phyloP scores from a whole-genome alignment of 2,329 filamentous ascomycete species.

The Venturia nashicola region DNA sequence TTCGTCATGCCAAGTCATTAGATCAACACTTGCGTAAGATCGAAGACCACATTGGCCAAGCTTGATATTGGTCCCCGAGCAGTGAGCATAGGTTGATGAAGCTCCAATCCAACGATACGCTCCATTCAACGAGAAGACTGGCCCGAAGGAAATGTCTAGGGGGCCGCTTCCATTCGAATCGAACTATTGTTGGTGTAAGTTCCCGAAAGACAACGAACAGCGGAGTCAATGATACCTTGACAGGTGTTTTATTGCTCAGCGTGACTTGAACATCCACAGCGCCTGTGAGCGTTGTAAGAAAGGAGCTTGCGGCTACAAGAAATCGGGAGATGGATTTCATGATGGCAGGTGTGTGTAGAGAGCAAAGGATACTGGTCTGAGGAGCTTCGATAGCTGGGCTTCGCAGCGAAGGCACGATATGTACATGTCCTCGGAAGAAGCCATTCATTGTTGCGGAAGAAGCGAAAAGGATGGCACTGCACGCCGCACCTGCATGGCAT shows the following conservation, averaged over 20 bases:
- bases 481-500: too few species aligned
- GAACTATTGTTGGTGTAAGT: background rate
- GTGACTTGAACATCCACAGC: constrained; percentile 7
- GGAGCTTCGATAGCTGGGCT: too few species aligned
- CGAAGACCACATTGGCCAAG: constrained; percentile 2
- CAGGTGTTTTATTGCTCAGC: background rate
- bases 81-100: background rate
- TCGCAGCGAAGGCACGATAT: background rate
- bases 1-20: constrained; percentile 6
- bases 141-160: constrained; percentile 3
- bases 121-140: constrained; percentile 4
- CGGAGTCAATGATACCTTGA: background rate
- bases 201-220: background rate
- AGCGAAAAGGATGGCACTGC: background rate
- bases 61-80: background rate
- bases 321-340: background rate
- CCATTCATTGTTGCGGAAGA: background rate
- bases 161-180: constrained; percentile 6
- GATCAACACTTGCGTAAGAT: constrained; percentile 1
- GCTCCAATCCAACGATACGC: constrained; percentile 6
- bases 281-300: background rate
- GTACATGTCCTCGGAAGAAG: background rate
- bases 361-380: too few species aligned
- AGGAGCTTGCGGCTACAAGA: background rate
- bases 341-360: background rate